Conservation (phyloP, 2,329 filamentous ascomycete species). For the Fusarium armeniacum region DNA sequence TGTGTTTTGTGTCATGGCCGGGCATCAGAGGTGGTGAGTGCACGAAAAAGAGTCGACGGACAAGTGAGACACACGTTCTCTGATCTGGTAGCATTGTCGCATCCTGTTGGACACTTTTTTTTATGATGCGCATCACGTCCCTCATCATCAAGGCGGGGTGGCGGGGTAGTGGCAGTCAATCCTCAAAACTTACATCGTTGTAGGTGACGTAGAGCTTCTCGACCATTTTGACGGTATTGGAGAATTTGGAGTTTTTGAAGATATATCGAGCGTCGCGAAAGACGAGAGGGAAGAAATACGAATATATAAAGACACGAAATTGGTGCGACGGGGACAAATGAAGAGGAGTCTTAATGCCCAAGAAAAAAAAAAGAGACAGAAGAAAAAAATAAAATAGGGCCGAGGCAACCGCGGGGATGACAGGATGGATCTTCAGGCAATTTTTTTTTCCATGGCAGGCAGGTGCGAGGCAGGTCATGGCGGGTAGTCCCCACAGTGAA, state of each 20-base stretch:
- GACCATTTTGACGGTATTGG: conserved; percentile 71
- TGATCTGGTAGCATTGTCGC: conserved; percentile 2
- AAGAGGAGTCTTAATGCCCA: conserved; percentile 35
- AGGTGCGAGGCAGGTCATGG: background rate
- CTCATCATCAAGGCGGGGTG: conserved; percentile 48
- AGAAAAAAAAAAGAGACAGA: conserved; percentile 30
- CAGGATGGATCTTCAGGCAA: conserved; percentile 39
- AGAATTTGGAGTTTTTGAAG: background rate
- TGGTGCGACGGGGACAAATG: conserved; percentile 31
- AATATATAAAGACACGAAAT: conserved; percentile 3
- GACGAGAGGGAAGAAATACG: background rate
- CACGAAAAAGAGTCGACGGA: background rate
- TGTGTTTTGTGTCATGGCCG: background rate
- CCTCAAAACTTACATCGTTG: conserved; percentile 87
- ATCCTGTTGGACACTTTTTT: conserved; percentile 24
- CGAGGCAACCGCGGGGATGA: conserved; percentile 36
- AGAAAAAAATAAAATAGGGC: conserved; percentile 29
- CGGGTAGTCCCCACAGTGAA: background rate
- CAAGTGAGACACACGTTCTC: background rate
- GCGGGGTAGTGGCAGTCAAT: conserved; percentile 45
- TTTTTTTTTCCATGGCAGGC: conserved; percentile 43
- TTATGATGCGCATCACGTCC: conserved; percentile 38
- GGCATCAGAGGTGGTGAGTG: background rate
- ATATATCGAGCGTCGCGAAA: conserved; percentile 34
- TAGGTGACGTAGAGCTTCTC: conserved; percentile 92